Evolutionary conservation across 73 alveolate genomes (phyloP).

Genomic region (Loxodes magnus): DNA sequence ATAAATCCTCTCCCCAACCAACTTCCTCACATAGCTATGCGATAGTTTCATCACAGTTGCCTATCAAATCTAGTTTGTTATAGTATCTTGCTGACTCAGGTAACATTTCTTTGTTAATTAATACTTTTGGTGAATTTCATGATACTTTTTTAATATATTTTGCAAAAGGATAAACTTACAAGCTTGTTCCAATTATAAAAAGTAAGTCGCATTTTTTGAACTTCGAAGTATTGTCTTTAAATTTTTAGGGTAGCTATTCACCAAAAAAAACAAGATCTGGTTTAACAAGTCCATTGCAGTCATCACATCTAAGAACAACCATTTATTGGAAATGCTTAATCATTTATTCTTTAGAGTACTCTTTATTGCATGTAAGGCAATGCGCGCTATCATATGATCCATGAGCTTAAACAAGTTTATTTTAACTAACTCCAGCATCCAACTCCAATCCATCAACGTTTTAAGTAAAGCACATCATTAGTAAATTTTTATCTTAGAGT

Average conservation of each 20-base stretch:
- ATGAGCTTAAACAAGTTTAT: constrained; percentile 52
- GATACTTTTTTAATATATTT: not conserved
- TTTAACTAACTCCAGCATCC: constrained; percentile 43
- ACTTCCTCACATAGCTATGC: too few species aligned
- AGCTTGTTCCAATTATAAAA: constrained; percentile 47
- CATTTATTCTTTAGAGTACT: constrained; percentile 10
- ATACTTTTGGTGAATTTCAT: constrained; percentile 16
- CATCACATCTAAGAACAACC: not conserved
- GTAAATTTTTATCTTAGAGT: constrained; percentile 14
- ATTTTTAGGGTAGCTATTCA: constrained; percentile 35
- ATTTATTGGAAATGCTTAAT: not conserved
- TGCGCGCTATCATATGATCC: constrained; percentile 48
- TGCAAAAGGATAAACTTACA: constrained; percentile 36
- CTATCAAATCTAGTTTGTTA: too few species aligned
- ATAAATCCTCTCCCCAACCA: too few species aligned
- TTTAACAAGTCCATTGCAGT: constrained; percentile 28
- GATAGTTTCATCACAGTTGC: too few species aligned
- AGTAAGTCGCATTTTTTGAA: constrained; percentile 27
- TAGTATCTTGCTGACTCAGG: too few species aligned
- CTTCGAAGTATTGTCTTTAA: not conserved
- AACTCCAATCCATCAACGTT: constrained; percentile 64
- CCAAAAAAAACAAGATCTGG: constrained; percentile 62
- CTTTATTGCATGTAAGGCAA: constrained; percentile 23
- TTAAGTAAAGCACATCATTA: constrained; percentile 32
- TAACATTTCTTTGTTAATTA: constrained; percentile 25